Conservation (phyloP, 2,329 filamentous ascomycete species). For the Pseudocercospora crystallina region DNA sequence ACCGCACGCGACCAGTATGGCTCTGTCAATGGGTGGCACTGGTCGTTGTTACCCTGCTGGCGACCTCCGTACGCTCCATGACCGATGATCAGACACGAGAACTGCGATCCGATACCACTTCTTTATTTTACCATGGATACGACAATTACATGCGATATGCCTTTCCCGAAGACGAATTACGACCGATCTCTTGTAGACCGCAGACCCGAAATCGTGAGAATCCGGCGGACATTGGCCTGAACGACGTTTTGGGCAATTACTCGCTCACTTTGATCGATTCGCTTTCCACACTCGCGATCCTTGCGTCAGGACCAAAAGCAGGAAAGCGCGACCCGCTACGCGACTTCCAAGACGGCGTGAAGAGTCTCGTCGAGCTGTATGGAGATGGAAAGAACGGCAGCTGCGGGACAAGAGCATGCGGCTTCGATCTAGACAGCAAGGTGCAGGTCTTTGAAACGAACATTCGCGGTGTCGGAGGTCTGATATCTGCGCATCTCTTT, state of each 20-base stretch:
- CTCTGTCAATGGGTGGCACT: too few species aligned
- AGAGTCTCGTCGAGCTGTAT: constrained; percentile 75
- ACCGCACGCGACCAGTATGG: too few species aligned
- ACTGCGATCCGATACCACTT: constrained; percentile 49
- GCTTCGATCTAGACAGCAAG: constrained; percentile 95
- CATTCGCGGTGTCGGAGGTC: constrained; percentile 85
- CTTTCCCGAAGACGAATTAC: constrained; percentile 94
- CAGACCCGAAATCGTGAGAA: constrained; percentile 80
- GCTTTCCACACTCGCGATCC: constrained; percentile 86
- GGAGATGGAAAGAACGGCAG: constrained; percentile 78
- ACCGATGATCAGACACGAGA: constrained; percentile 42
- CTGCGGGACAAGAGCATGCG: constrained; percentile 69
- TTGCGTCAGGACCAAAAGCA: constrained; percentile 68
- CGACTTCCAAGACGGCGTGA: constrained; percentile 76
- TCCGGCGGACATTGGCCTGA: constrained; percentile 78
- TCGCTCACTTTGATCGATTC: constrained; percentile 94
- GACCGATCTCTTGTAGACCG: constrained; percentile 79
- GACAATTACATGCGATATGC: constrained; percentile 92
- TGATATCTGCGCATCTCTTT: constrained; percentile 91
- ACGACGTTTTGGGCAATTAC: constrained; percentile 96
- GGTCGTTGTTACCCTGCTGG: too few species aligned
- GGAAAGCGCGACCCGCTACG: constrained; percentile 40
- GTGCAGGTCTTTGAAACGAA: constrained; percentile 99
- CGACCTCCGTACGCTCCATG: constrained; percentile 36
- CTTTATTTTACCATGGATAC: constrained; percentile 96